Evolutionary conservation across 2,329 filamentous ascomycete genomes (phyloP).

Genomic region (Leptodontidium sp.): DNA sequence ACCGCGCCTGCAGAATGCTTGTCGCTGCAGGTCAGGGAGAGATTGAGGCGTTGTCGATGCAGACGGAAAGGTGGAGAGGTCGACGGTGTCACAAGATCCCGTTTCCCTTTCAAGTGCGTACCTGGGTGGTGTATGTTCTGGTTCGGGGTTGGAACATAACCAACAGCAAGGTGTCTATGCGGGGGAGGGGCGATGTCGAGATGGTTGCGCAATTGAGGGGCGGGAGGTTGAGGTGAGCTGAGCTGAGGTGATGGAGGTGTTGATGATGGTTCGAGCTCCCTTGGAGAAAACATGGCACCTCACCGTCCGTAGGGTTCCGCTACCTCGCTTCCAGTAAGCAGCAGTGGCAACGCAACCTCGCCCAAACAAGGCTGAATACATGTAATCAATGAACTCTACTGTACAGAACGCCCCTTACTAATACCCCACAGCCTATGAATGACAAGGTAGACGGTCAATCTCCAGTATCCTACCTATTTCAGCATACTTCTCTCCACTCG

Average conservation of each 20-base stretch:
- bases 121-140: background rate
- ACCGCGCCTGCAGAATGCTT: conserved; percentile 29
- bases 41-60: background rate
- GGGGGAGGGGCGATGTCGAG: background rate
- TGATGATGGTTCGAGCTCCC: background rate
- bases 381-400: no score
- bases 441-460: no score
- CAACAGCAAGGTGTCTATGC: background rate
- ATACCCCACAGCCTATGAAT: background rate
- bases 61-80: background rate
- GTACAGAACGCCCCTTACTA: background rate
- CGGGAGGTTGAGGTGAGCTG: background rate
- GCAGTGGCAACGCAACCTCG: no score
- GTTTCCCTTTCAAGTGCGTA: background rate
- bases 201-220: conserved; percentile 1
- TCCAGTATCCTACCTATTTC: background rate
- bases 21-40: conserved; percentile 27
- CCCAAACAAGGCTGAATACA: background rate
- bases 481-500: no score
- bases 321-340: no score
- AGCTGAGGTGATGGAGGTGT: background rate
- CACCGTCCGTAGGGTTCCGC: no score
- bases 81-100: conserved; percentile 10
- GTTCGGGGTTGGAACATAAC: background rate
- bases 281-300: background rate